Evolutionary conservation across 2,329 filamentous ascomycete genomes (phyloP), one percentile per base, ranked within the genome.

Genomic region (Lasiodiplodia hormozganensis): DNA sequence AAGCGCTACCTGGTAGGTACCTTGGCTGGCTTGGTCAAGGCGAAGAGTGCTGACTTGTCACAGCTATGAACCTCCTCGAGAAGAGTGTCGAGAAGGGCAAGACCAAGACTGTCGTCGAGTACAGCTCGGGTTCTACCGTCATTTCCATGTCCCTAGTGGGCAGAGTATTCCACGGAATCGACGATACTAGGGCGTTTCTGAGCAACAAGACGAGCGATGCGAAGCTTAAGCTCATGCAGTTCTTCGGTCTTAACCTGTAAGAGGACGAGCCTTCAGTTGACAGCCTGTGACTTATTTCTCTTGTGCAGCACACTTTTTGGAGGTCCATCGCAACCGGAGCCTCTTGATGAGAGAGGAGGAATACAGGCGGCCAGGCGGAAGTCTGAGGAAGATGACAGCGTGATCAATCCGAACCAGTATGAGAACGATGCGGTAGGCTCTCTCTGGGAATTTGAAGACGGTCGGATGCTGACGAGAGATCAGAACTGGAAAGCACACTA

Each of bases 91-190:
- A 52, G 21, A 47, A 60, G 2, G 79, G 82, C 0, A 81, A 77
- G 70, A 86, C 84, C 2, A 79, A 85, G 60, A 84, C 84, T 0
- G 82, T 89, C 23, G 83, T 89, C 62, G 88, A 90, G 72, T 87
- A 86, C 68, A 89, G 86, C 74, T 89, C 87, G 1, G 88, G 88
- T 0, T 89, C 87, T 1, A 90, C 88, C 0, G 87, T 89, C 5
- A 82, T 89, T 34, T 89, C 87, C 0, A 85, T 89, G 83, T 83
- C 84, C 0, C 81, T 89, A 72, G 80, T 87, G 11, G 82, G 85
- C 0, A 79, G 86, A 18, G 84, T 85, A 1, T 79, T 85, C 65
- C 83, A 87, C 69, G 83, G 81, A 2, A 77, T 87, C 18, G 73
- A 83, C 1, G 85, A 89, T 69, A 83, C 84, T 0, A 77, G 83